A percentile compares a stretch with the other conserved stretches of the same genome.
phyloP scores from a whole-genome alignment of 352 stramenopile species.

The Globisporangium echinulatum region DNA sequence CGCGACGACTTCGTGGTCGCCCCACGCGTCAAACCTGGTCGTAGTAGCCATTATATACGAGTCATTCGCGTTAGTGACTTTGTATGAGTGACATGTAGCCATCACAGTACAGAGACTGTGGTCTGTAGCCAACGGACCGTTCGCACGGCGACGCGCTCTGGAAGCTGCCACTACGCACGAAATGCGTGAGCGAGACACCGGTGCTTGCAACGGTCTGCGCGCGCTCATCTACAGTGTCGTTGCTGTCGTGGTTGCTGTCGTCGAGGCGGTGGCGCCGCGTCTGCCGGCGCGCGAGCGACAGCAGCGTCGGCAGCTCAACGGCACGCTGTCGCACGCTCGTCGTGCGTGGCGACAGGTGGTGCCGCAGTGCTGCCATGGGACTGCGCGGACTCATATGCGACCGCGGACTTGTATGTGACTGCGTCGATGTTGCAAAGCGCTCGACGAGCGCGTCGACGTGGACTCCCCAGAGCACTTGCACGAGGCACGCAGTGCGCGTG shows the following conservation, averaged over 20 bases:
- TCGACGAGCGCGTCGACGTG: slow-evolving; percentile 22
- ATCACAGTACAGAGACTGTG: background rate
- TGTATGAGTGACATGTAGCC: too few relatives aligned
- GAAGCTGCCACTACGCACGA: slow-evolving; percentile 11
- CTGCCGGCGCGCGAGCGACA: slow-evolving; percentile 20
- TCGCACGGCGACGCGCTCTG: slow-evolving; percentile 8
- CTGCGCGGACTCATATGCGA: background rate
- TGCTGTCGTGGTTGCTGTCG: background rate
- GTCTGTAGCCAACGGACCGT: slow-evolving; percentile 3
- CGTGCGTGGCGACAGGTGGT: background rate
- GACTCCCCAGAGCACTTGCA: slow-evolving; percentile 34
- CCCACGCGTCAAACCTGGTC: slow-evolving; percentile 9
- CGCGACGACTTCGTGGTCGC: slow-evolving; percentile 2
- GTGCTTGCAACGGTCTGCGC: background rate
- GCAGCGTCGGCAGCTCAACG: slow-evolving; percentile 8
- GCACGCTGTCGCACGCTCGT: slow-evolving; percentile 6
- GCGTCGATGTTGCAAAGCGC: background rate
- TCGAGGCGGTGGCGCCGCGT: slow-evolving; percentile 21
- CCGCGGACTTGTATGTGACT: background rate
- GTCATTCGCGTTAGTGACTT: background rate
- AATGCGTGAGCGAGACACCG: slow-evolving; percentile 1
- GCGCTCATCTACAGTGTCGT: slow-evolving; percentile 6
- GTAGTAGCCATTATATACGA: background rate
- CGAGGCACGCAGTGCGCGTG: slow-evolving; percentile 13
- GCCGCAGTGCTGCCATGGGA: slow-evolving; percentile 4